A percentile compares a stretch with the other conserved stretches of the same genome.
Evolutionary conservation across 345 rosid genomes (phyloP).

Genomic region (Brassica juncea): DNA sequence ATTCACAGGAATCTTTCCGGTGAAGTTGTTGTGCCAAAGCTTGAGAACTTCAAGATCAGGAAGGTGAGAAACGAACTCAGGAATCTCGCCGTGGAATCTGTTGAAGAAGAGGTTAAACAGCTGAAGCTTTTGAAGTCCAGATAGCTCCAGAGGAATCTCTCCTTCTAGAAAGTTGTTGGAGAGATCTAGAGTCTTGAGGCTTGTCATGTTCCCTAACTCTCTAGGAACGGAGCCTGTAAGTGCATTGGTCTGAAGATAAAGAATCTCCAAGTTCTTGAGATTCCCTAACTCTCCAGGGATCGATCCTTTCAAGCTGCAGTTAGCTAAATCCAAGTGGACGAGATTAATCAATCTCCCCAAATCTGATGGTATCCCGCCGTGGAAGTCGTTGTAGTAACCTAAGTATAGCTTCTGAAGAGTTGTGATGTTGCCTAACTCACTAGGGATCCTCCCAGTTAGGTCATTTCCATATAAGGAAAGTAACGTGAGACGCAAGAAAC

Average conservation of each 20-base stretch:
- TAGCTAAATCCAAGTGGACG: conserved; percentile 72
- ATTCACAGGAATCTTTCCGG: conserved; percentile 67
- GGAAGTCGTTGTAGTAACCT: conserved; percentile 69
- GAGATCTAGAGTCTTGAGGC: conserved; percentile 70
- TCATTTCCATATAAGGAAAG: conserved; percentile 82
- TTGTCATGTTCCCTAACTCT: conserved; percentile 72
- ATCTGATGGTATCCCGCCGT: conserved; percentile 74
- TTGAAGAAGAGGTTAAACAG: conserved; percentile 57
- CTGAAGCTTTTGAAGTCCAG: conserved; percentile 56
- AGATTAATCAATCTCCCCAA: conserved; percentile 67
- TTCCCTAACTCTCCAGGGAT: conserved; percentile 70
- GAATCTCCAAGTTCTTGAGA: conserved; percentile 62
- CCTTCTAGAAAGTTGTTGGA: conserved; percentile 76
- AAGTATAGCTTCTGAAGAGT: conserved; percentile 62
- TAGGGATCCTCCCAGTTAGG: conserved; percentile 70
- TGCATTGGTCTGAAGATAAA: conserved; percentile 69
- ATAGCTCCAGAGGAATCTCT: conserved; percentile 67
- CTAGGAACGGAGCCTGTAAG: conserved; percentile 67
- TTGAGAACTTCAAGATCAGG: conserved; percentile 58
- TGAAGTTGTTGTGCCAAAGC: conserved; percentile 91
- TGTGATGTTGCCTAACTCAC: conserved; percentile 66
- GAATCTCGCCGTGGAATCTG: conserved; percentile 65
- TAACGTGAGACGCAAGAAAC: conserved; percentile 53
- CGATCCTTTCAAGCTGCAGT: conserved; percentile 67
- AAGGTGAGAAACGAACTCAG: conserved; percentile 58